Evolutionary conservation across 1,139 yeast species (phyloP).

Genomic region (Spathaspora sp.): DNA sequence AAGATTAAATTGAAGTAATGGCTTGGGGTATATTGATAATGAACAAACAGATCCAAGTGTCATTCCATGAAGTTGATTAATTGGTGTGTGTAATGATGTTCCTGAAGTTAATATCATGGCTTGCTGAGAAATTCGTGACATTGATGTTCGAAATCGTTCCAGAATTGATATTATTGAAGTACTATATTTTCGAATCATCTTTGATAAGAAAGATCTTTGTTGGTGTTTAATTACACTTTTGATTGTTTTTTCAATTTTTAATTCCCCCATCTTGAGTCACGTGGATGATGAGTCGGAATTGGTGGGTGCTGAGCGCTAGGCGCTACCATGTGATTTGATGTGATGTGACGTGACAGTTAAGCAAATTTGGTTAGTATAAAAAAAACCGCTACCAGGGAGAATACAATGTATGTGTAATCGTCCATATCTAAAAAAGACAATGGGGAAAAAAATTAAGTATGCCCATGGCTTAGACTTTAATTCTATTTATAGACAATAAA

Average conservation of each 20-base stretch:
- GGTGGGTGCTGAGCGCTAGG: too few relatives aligned
- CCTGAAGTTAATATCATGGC: constrained; percentile 42
- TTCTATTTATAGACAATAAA: not conserved
- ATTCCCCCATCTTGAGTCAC: not conserved
- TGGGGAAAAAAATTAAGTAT: not conserved
- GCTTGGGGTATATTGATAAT: constrained; percentile 68
- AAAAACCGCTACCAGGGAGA: too few relatives aligned
- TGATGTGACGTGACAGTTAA: too few relatives aligned
- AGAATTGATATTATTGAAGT: constrained; percentile 1
- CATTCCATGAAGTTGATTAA: constrained; percentile 58
- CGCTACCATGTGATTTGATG: too few relatives aligned
- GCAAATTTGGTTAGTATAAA: too few relatives aligned
- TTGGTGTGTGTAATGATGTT: constrained; percentile 3
- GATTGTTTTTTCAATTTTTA: not conserved
- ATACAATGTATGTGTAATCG: too few relatives aligned
- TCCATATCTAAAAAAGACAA: not conserved
- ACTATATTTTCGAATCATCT: not conserved
- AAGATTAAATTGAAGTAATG: constrained; percentile 76
- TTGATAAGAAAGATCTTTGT: not conserved
- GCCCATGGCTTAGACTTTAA: not conserved
- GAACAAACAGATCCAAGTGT: constrained; percentile 83
- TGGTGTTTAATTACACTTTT: not conserved
- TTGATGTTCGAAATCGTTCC: constrained; percentile 28
- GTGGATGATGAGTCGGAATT: not conserved
- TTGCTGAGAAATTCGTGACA: constrained; percentile 42